phyloP scores from a whole-genome alignment of 805 yeast species.

The Grigorovia yakushimaensis region DNA sequence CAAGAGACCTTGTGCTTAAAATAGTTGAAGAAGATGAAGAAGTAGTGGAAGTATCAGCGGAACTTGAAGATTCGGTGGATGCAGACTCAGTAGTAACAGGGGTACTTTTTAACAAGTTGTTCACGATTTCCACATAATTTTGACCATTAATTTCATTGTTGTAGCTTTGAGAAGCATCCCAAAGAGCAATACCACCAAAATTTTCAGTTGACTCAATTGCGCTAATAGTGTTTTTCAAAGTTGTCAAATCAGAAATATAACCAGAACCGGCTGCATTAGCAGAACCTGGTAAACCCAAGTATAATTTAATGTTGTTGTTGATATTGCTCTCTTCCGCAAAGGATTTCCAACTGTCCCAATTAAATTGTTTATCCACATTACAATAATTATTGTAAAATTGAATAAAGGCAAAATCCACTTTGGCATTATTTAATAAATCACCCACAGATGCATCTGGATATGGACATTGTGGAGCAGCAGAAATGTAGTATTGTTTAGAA shows the following conservation, averaged over 20 bases:
- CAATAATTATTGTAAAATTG: conserved; percentile 89
- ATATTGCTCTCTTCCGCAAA: conserved; percentile 52
- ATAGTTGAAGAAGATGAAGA: conserved; percentile 5
- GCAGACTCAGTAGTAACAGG: conserved; percentile 1
- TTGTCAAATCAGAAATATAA: conserved; percentile 42
- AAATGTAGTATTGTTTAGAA: conserved; percentile 56
- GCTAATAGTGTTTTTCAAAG: conserved; percentile 41
- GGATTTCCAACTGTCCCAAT: conserved; percentile 63
- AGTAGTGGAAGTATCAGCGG: neutral
- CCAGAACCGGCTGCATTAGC: conserved; percentile 48
- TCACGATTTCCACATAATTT: conserved; percentile 36
- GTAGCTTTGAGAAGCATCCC: conserved; percentile 81
- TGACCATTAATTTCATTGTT: conserved; percentile 37
- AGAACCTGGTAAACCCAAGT: conserved; percentile 67
- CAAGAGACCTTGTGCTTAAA: conserved; percentile 1
- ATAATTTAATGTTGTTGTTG: conserved; percentile 60
- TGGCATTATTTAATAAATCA: conserved; percentile 45
- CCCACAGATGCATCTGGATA: conserved; percentile 71
- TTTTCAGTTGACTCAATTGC: conserved; percentile 60
- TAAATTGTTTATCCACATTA: conserved; percentile 44
- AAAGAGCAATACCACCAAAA: conserved; percentile 81
- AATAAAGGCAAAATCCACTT: conserved; percentile 71
- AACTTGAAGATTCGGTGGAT: neutral
- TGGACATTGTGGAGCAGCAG: conserved; percentile 91
- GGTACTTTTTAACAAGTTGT: conserved; percentile 30